Conservation (phyloP, 31 red algal species). For the Asparagopsis taxiformis region DNA sequence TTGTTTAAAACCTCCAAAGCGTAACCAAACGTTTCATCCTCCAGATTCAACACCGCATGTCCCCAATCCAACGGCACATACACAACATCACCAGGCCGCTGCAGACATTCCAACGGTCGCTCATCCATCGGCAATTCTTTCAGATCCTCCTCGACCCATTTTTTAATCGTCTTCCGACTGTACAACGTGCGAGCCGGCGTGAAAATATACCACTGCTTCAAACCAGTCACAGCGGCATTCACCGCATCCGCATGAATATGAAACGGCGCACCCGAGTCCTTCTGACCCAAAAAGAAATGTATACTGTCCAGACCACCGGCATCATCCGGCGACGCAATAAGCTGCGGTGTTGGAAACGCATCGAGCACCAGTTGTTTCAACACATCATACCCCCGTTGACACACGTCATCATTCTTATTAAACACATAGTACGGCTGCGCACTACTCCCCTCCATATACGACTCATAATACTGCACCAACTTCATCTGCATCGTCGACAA, state of each 20-base stretch:
- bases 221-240: constrained; percentile 60
- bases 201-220: constrained; percentile 66
- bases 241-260: constrained; percentile 81
- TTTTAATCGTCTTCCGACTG: constrained; percentile 47
- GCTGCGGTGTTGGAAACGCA: constrained; percentile 29
- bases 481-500: constrained; percentile 33
- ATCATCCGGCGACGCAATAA: constrained; percentile 48
- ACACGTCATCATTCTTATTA: constrained; percentile 35
- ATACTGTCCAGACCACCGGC: constrained; percentile 37
- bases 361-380: constrained; percentile 40
- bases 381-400: constrained; percentile 21
- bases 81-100: constrained; percentile 61
- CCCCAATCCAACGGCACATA: constrained; percentile 80
- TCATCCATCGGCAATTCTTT: constrained; percentile 9
- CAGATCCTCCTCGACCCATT: constrained; percentile 46
- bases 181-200: constrained; percentile 52
- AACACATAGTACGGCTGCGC: constrained; percentile 53
- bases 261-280: constrained; percentile 53
- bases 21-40: constrained; percentile 63
- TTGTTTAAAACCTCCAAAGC: constrained; percentile 68
- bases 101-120: constrained; percentile 62
- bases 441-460: constrained; percentile 11
- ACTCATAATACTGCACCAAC: constrained; percentile 46
- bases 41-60: constrained; percentile 66
- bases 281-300: constrained; percentile 60